Base-by-base conservation (phyloP, 2,329 filamentous ascomycete species). In the Cordyceps javanica region DNA sequence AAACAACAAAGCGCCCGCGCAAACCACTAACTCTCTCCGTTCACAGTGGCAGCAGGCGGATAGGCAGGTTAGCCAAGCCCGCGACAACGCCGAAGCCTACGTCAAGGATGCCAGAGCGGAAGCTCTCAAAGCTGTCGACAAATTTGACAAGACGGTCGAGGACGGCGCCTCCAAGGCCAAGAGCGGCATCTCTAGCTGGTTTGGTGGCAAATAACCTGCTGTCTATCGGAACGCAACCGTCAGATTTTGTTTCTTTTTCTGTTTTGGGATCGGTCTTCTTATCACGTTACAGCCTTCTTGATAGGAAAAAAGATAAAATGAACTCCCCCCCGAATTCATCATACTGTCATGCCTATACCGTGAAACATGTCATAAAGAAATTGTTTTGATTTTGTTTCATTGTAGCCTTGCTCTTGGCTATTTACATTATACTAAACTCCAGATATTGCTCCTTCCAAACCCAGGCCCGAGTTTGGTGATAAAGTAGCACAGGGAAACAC, bases 141-240 rank as follows among this genome's bases (percentile, higher is more conserved):
- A 88, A 71, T 87, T 92, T 66, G 92, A 96, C 75, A 83, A 85
- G 67, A 91, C 85, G 63, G 87, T 96, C 54, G 89, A 92, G 77
- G 78, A 89, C 63, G 85, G 86, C 63, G 85, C 91, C 4, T 74
- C 85, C 53, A 88, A 96, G 78, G 89, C 91, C 45, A 96, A 96
- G 85, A 83, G 85, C 66, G 88, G 88, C 62, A 73, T 96, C 66
- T 89, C 88, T 42, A 83, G 88, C 70, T 97, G 91, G 92, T 96
- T 97, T 68, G 87, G 91, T 58, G 81, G 82, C 52, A 66, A 53
- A 66, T 66, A 73, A 73, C 62, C 70, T 46, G 8, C 34, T 48
- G n/a, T n/a, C n/a, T n/a, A n/a, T n/a, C n/a, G n/a, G n/a, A n/a
- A n/a, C n/a, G n/a, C n/a, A n/a, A n/a, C n/a, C n/a, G n/a, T n/a